Conservation (phyloP, 176 grass and related monocot species). For the Paspalum notatum region DNA sequence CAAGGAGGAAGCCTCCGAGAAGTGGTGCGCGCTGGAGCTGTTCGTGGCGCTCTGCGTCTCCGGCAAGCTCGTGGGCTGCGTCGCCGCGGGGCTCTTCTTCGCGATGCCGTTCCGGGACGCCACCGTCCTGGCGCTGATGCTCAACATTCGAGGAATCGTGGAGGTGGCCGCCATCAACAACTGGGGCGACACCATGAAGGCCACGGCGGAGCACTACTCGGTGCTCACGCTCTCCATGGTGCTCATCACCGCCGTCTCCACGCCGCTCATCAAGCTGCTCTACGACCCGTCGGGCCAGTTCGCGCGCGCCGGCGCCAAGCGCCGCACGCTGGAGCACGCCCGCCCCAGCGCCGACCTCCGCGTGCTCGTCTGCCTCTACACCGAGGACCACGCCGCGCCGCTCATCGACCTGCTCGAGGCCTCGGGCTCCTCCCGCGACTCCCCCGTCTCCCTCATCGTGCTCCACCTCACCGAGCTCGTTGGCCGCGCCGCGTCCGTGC, state of each 20-base stretch:
- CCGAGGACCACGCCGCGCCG: constrained; percentile 69
- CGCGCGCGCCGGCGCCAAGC: constrained; percentile 33
- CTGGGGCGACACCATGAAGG: constrained; percentile 68
- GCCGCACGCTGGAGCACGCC: constrained; percentile 39
- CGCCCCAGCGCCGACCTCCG: constrained; percentile 47
- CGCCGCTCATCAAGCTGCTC: constrained; percentile 65
- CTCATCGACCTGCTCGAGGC: constrained; percentile 65
- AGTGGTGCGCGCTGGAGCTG: constrained; percentile 67
- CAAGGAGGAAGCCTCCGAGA: not conserved
- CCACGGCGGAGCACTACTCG: constrained; percentile 19
- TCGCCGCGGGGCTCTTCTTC: constrained; percentile 59
- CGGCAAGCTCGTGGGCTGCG: constrained; percentile 65
- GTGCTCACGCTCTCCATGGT: not conserved
- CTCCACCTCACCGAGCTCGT: constrained; percentile 74
- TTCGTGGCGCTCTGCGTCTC: constrained; percentile 62
- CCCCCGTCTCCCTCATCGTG: constrained; percentile 57
- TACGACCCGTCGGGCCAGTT: constrained; percentile 65
- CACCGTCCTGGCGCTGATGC: constrained; percentile 60
- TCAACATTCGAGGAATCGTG: constrained; percentile 74
- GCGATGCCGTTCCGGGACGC: constrained; percentile 60
- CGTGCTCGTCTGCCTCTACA: constrained; percentile 63
- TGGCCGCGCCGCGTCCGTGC: constrained; percentile 51
- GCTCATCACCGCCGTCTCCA: constrained; percentile 30
- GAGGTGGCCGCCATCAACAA: constrained; percentile 79
- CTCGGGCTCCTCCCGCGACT: constrained; percentile 16